Base-by-base conservation (phyloP, 2,329 filamentous ascomycete genomes). In the Aspergillus transmontanensis region DNA sequence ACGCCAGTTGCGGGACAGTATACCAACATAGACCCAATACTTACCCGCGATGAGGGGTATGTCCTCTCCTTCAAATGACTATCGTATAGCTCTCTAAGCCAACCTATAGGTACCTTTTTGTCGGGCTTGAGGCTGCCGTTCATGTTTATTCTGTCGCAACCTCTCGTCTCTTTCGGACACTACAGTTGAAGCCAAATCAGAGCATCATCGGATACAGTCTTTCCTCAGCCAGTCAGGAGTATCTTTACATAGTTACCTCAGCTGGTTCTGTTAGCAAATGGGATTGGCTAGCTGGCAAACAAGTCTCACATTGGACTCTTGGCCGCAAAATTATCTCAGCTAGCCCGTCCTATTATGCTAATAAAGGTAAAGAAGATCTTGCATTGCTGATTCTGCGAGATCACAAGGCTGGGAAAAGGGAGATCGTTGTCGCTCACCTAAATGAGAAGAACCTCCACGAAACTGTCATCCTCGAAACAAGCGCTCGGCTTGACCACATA, bases 131-230 rank as follows among this genome's bases (percentile, higher is more conserved):
- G 64, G 89, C 87, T 32, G 89, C 90, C 11, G 83, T 97, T 59
- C 90, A 93, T 75, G 85, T 97, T 30, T 96, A 95, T 78, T 91
- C 91, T 1, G 87, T 92, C 34, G 83, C 87, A 67, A 93, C 93
- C 60, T 98, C 95, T 1, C 86, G 96, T 57, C 86, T 96, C 26
- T 83, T 92, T 53, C 89, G 92, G 68, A 87, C 88, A 61, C 89
- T 97, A 56, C 80, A 85, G 14, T 66, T 89, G 32, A 76, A 79
- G n/a, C 68, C 81, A 69, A 73, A 78, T 70, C 76, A 81, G 26
- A 76, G 73, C 12, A 79, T 89, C 26, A 78, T 82, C 26, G 81
- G 82, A 28, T 87, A 83, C 70, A 80, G 81, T 23, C 68, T 87
- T 36, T 89, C 83, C 60, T 78, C 80, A 34, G 71, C 73, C 57